These are phyloP conservation scores for Coemansia sp. DNA, from an alignment of 192 early-diverging fungal genomes.

Conservation along the genomic window DNA sequence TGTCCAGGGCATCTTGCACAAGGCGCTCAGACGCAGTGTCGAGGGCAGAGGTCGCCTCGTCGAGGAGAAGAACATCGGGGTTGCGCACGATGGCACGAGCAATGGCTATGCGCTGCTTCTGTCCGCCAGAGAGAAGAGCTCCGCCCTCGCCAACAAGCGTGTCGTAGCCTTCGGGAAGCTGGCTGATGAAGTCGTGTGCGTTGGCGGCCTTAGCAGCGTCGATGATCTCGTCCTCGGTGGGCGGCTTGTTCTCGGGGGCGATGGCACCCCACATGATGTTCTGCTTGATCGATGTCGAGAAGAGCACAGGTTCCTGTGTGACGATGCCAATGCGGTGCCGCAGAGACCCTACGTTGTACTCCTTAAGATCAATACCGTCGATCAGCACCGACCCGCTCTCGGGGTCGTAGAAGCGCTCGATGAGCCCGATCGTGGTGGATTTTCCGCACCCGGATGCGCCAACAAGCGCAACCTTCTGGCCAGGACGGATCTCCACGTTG, in stretches of 20 bases:
- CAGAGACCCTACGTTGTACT: constrained; percentile 73
- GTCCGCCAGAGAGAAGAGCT: constrained; percentile 80
- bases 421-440: constrained; percentile 75
- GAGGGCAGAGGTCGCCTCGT: constrained; percentile 85
- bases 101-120: constrained; percentile 94
- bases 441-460: constrained; percentile 84
- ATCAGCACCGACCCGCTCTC: constrained; percentile 60
- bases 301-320: constrained; percentile 86
- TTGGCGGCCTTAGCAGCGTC: constrained; percentile 66
- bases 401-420: constrained; percentile 83
- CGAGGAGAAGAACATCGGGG: constrained; percentile 77
- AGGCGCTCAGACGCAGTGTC: constrained; percentile 76
- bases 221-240: constrained; percentile 72
- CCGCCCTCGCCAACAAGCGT: constrained; percentile 83
- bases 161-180: constrained; percentile 72
- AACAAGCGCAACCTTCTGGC: constrained; percentile 81
- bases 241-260: constrained; percentile 45
- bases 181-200: constrained; percentile 69
- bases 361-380: constrained; percentile 74
- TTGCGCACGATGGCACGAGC: constrained; percentile 86
- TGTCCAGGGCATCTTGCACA: constrained; percentile 80
- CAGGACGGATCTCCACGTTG: constrained; percentile 65
- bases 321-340: constrained; percentile 85
- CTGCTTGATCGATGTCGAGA: constrained; percentile 70
- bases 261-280: constrained; percentile 76